Conservation (phyloP, 768 basidiomycete species). For the Collybia mongolica region DNA sequence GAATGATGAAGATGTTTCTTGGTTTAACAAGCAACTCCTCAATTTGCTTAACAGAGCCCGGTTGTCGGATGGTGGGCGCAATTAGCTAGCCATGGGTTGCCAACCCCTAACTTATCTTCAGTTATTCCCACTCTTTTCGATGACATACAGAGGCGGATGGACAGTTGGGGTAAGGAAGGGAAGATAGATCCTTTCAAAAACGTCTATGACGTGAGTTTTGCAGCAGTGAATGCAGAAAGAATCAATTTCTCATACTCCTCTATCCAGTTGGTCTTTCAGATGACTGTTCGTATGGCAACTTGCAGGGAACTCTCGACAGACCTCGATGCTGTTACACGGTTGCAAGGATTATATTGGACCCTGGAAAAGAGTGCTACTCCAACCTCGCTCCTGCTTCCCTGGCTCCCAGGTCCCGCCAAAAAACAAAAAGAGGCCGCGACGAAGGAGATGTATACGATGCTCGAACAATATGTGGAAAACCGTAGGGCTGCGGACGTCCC, state of each 20-base stretch:
- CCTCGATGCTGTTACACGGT: conserved; percentile 11
- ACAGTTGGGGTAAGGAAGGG: conserved; percentile 21
- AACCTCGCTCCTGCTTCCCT: conserved; percentile 28
- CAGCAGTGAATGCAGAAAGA: not conserved
- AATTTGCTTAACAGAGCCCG: conserved; percentile 12
- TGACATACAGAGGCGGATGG: conserved; percentile 19
- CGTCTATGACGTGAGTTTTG: conserved; percentile 19
- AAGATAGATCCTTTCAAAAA: conserved; percentile 22
- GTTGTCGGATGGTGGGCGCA: conserved; percentile 9
- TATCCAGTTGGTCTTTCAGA: conserved; percentile 24
- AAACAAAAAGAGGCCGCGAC: conserved; percentile 28
- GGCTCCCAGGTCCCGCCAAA: conserved; percentile 30
- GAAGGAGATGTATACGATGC: conserved; percentile 22
- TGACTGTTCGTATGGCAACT: conserved; percentile 28
- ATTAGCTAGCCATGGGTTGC: too few relatives aligned
- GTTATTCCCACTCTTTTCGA: conserved; percentile 22
- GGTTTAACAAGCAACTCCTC: conserved; percentile 19
- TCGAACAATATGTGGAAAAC: conserved; percentile 24
- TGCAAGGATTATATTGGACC: conserved; percentile 18
- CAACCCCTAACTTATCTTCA: not conserved
- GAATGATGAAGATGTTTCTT: conserved; percentile 14
- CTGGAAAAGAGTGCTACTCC: conserved; percentile 33
- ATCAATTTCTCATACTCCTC: not conserved
- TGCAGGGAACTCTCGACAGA: conserved; percentile 26
- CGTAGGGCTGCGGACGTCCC: conserved; percentile 22